Evolutionary conservation across 1,284 basidiomycete genomes (phyloP), one percentile per base, ranked within the genome.

Genomic region (Volvariella volvacea): DNA sequence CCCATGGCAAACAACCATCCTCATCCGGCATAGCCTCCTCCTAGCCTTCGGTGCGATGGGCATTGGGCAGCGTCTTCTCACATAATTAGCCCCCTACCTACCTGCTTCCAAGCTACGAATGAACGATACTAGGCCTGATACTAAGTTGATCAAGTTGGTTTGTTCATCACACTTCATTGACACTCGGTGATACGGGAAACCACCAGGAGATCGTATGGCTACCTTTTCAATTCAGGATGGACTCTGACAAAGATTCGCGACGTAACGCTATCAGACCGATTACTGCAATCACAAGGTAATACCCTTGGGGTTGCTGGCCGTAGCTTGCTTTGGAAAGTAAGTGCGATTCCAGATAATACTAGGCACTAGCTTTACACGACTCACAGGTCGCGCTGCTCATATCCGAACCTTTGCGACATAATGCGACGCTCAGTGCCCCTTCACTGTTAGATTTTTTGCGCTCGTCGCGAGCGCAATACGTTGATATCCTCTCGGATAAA

Each of bases 271-370:
- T 69, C 74, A 42, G 80, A 81, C 50, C 73, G 76, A 15, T 59
- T 89, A 17, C 73, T 83, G 49, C 59, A 64, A 41, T 53, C 63
- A 16, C 52, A 58, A 2, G 61, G 66, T 32, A 66, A 64, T 41
- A 57, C 55, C 7, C 60, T 71, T 28, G 75, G 73, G 33, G 65
- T 83, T 10, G 62, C 72, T 46, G 86, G 86, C 15, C 70, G 86
- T 54, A 88, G 86, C 59, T 62, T 90, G 47, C 80, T 76, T 41
- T 90, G 87, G 86, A 90, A 88, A 80, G 86, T 83, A 53, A 54
- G 50, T 43, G 33, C 39, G 19, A 50, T 54, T 41, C 38, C 32
- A 39, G 15, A 44, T 39, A 40, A 28, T 12, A 12, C 6, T 12
- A 28, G 6, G 25, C 12, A 12, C 6, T 12, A 6, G 25, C 6